Base-by-base conservation (phyloP, 179 eudicot genomes). In the Spinacia oleracea region DNA sequence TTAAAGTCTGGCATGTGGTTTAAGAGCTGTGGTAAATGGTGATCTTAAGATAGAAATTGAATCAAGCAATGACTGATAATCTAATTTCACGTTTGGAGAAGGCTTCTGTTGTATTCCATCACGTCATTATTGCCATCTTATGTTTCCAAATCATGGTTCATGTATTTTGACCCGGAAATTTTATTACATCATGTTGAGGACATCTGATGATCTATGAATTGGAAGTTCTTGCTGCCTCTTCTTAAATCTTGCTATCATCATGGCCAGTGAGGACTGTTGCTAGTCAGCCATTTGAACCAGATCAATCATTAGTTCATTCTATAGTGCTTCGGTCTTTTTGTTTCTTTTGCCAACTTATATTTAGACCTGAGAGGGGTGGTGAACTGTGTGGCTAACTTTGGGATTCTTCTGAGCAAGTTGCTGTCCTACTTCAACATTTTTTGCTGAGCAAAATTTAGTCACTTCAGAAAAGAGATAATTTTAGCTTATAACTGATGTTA, bases 1-100 rank as follows among this genome's bases (percentile, higher is more conserved):
- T 46, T 85, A 78, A 87, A 90, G 81, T 86, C 80, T 87, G 85
- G 73, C 79, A 82, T 84, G 73, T 73, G 73, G 71, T 82, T 74
- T 86, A 79, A 67, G 74, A 50, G 75, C 78, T 63, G 71, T 75
- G 79, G 72, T 78, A 80, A 50, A 78, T 72, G 90, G 81, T 77
- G 88, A 75, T 86, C 83, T 72, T 74, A 75, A 75, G 23, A 67
- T 74, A 23, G 58, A 82, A 77, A 66, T 40, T 80, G 65, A 25
- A 85, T 77, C 72, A 71, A 70, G 81, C 60, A 84, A 80, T 83
- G 48, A 77, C 64, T 76, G 73, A 60, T 48, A 80, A 69, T 67
- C 64, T 55, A 72, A 72, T 81, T 59, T 81, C 79, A 67, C 77
- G 68, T 80, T 74, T 70, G 86, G 86, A 83, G 91, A 81, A 77